phyloP scores from a whole-genome alignment of 106 monocot genomes.

The Cymbidium sinense region DNA sequence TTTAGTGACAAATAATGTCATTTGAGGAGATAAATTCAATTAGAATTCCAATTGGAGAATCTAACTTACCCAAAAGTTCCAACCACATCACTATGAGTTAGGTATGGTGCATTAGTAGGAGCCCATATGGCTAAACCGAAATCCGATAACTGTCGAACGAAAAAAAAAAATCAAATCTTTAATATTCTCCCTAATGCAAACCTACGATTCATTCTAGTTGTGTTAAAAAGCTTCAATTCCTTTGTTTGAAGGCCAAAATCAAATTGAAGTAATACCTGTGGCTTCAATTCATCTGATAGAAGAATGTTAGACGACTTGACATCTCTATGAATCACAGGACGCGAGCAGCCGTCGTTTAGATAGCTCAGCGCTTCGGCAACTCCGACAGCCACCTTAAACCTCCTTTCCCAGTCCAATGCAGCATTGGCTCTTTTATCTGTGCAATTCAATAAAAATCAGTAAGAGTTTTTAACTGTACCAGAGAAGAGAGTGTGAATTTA shows the following conservation, averaged over 20 bases:
- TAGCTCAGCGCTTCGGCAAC: slow-evolving; percentile 66
- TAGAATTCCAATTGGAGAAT: background rate
- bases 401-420: slow-evolving; percentile 54
- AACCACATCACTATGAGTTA: slow-evolving; percentile 17
- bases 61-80: slow-evolving; percentile 27
- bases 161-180: background rate
- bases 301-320: slow-evolving; percentile 96
- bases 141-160: slow-evolving; percentile 11
- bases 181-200: too few species aligned
- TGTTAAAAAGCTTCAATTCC: too few species aligned
- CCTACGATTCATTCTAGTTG: too few species aligned
- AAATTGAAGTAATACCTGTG: slow-evolving; percentile 36
- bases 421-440: slow-evolving; percentile 40
- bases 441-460: background rate
- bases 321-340: slow-evolving; percentile 78
- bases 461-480: background rate
- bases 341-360: slow-evolving; percentile 39
- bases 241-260: background rate
- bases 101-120: slow-evolving; percentile 12
- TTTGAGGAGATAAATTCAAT: background rate
- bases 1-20: background rate
- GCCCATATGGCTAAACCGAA: slow-evolving; percentile 27
- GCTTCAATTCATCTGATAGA: slow-evolving; percentile 56
- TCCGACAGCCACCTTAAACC: slow-evolving; percentile 68
- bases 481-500: background rate